Conservation (phyloP, 495 filamentous ascomycete genomes). For the Aspergillus panamensis region DNA sequence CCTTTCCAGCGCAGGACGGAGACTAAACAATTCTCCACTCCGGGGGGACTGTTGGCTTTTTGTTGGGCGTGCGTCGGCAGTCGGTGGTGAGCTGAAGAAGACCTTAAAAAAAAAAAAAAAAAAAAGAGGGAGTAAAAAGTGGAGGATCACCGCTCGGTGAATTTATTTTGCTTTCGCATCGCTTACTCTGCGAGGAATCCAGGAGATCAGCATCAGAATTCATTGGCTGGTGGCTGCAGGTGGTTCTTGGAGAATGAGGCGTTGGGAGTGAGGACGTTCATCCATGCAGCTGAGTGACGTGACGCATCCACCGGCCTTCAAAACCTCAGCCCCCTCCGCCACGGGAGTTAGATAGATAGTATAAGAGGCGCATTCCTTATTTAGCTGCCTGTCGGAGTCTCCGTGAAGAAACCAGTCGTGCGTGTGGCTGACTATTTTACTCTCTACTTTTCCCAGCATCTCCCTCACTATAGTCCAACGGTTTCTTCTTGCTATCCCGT, state of each 20-base stretch:
- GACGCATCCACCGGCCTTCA: neutral
- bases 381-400: neutral
- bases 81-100: conserved; percentile 15
- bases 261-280: neutral
- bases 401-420: neutral
- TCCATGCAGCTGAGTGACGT: neutral
- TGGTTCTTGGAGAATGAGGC: too few relatives aligned
- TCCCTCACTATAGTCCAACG: neutral
- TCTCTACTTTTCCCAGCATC: neutral
- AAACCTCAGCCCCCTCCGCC: neutral
- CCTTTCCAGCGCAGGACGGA: neutral
- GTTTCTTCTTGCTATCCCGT: neutral
- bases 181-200: neutral
- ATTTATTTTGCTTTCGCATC: neutral
- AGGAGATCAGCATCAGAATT: too few relatives aligned
- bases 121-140: neutral
- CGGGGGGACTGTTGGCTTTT: neutral
- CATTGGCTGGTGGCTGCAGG: too few relatives aligned
- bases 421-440: neutral
- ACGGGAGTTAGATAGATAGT: too few relatives aligned
- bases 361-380: neutral
- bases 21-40: neutral
- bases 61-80: neutral
- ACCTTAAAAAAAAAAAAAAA: too few relatives aligned
- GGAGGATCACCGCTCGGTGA: neutral